Evolutionary conservation across 805 yeast species (phyloP).

Genomic region (Candida arabinofermentans): DNA sequence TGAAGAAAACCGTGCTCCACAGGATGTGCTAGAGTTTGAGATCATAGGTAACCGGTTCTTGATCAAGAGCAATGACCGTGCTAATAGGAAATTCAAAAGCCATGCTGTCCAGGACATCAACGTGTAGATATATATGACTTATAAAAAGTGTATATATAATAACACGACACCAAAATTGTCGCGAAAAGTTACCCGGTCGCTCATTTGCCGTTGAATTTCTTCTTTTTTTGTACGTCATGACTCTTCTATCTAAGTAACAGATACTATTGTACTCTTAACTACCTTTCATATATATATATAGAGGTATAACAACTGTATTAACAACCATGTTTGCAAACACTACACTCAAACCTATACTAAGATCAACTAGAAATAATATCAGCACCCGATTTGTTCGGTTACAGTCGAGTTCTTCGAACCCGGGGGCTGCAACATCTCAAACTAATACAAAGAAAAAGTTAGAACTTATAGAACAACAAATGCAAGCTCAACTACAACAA

Average conservation of each 20-base stretch:
- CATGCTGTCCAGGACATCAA: constrained; percentile 48
- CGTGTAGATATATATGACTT: constrained; percentile 1
- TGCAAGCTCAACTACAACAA: constrained; percentile 6
- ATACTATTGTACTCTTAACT: too few relatives aligned
- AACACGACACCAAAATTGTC: not conserved
- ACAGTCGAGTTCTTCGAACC: constrained; percentile 22
- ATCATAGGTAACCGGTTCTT: constrained; percentile 78
- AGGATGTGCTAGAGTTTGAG: constrained; percentile 49
- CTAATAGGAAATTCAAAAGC: constrained; percentile 80
- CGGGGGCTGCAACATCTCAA: constrained; percentile 10
- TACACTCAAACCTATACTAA: not conserved
- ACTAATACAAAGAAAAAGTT: constrained; percentile 13
- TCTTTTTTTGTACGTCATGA: too few relatives aligned
- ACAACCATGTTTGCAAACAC: constrained; percentile 1
- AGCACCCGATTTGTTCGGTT: constrained; percentile 6
- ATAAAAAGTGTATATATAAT: not conserved
- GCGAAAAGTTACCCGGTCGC: not conserved
- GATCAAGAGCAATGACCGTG: constrained; percentile 72
- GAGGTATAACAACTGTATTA: not conserved
- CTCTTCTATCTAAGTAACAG: too few relatives aligned
- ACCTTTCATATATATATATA: not conserved
- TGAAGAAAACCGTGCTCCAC: not conserved
- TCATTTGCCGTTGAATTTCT: too few relatives aligned
- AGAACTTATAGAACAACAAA: constrained; percentile 5
- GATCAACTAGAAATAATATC: not conserved